Conservation (phyloP, 2,329 filamentous ascomycete genomes). For the Elsinoe arachidis region DNA sequence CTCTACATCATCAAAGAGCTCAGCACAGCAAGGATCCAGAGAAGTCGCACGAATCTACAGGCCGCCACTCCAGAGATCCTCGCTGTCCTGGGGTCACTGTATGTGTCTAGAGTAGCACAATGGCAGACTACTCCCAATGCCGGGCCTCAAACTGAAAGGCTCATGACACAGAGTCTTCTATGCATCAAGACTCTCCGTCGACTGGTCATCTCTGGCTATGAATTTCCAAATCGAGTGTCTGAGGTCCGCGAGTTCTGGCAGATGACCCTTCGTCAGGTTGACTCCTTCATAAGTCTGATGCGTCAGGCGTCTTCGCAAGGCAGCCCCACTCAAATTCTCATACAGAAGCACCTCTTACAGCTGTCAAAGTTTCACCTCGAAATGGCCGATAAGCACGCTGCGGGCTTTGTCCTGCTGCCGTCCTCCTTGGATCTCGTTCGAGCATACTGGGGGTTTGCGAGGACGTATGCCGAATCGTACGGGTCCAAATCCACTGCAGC, state of each 20-base stretch:
- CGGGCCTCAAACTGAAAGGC: slow-evolving; percentile 49
- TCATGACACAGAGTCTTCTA: slow-evolving; percentile 68
- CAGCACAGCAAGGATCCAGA: slow-evolving; percentile 65
- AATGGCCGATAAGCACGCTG: slow-evolving; percentile 70
- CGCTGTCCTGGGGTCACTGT: slow-evolving; percentile 69
- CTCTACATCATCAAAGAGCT: slow-evolving; percentile 87
- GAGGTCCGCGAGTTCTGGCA: slow-evolving; percentile 75
- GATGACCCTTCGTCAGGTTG: slow-evolving; percentile 66
- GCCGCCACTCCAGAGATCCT: slow-evolving; percentile 74
- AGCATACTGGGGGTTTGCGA: slow-evolving; percentile 78
- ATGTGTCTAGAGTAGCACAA: slow-evolving; percentile 59
- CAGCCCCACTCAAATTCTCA: slow-evolving; percentile 38
- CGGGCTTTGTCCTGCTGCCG: slow-evolving; percentile 74
- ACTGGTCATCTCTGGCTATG: slow-evolving; percentile 72
- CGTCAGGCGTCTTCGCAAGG: slow-evolving; percentile 46
- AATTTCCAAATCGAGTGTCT: slow-evolving; percentile 69
- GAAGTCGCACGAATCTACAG: slow-evolving; percentile 68
- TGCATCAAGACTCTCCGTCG: slow-evolving; percentile 73
- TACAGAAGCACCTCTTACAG: slow-evolving; percentile 84
- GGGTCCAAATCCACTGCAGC: slow-evolving; percentile 43
- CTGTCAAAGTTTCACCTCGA: slow-evolving; percentile 85
- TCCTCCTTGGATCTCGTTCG: slow-evolving; percentile 68
- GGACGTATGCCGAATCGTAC: slow-evolving; percentile 67
- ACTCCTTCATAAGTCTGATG: slow-evolving; percentile 60
- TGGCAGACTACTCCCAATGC: slow-evolving; percentile 47